These are phyloP conservation scores for Gracilaria caudata DNA, from an alignment of 23 red algal genomes.

Conservation along the genomic window DNA sequence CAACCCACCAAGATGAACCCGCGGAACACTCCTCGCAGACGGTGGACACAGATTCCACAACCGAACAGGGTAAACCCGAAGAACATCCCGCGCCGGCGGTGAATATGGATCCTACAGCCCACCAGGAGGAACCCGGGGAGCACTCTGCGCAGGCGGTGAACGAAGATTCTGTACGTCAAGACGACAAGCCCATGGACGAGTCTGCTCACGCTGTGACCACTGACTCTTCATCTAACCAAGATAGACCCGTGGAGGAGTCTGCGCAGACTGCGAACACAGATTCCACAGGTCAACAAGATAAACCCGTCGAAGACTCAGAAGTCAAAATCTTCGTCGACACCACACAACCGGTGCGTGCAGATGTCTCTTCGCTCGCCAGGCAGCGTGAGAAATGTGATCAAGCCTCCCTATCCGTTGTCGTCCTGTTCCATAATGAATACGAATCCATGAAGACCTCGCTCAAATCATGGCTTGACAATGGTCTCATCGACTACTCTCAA, in stretches of 20 bases:
- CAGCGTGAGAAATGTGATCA: constrained; percentile 29
- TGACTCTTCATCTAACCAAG: neutral
- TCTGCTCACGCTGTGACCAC: neutral
- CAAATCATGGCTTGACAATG: constrained; percentile 56
- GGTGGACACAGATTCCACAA: too few species aligned
- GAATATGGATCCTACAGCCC: neutral
- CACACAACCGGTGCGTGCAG: constrained; percentile 16
- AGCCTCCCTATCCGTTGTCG: constrained; percentile 47
- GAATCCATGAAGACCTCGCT: constrained; percentile 53
- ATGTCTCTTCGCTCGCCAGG: neutral
- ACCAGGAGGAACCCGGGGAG: neutral
- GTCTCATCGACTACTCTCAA: constrained; percentile 65
- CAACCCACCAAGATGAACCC: neutral
- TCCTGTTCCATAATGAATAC: constrained; percentile 77
- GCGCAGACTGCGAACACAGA: neutral
- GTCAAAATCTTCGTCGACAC: neutral
- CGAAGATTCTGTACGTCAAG: too few species aligned
- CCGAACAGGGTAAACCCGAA: neutral
- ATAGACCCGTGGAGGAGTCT: neutral
- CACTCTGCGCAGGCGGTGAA: neutral
- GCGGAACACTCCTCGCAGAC: neutral
- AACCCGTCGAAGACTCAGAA: neutral
- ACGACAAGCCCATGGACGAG: neutral
- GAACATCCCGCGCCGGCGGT: neutral
- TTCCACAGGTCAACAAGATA: neutral